Percentiles rank a stretch among this genome's conserved stretches.
phyloP scores from a whole-genome alignment of 2,329 filamentous ascomycete species.

The Microcyclospora pomicola region DNA sequence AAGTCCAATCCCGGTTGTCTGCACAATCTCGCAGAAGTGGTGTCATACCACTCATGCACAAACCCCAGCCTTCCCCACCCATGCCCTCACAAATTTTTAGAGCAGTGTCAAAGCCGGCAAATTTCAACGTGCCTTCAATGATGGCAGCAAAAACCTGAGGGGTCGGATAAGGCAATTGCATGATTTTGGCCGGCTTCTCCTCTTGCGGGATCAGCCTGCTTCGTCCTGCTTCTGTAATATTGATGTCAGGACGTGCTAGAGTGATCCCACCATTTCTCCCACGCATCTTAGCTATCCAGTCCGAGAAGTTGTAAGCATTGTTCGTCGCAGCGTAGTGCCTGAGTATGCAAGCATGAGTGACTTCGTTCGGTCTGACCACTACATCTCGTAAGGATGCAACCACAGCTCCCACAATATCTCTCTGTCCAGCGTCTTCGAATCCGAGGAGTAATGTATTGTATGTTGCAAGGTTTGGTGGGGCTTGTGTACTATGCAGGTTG shows the following conservation, averaged over 20 bases:
- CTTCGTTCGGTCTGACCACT: constrained; percentile 33
- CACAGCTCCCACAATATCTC: constrained; percentile 18
- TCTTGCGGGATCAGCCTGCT: constrained; percentile 8
- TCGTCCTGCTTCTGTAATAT: constrained; percentile 18
- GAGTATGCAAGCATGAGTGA: constrained; percentile 28
- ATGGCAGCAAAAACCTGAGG: constrained; percentile 31
- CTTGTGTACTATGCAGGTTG: constrained; percentile 50
- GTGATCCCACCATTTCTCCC: constrained; percentile 26
- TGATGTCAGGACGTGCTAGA: constrained; percentile 26
- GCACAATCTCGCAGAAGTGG: constrained; percentile 30
- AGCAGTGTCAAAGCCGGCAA: constrained; percentile 31
- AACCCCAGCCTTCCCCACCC: constrained; percentile 32
- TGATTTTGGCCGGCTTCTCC: constrained; percentile 16
- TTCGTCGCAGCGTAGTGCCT: constrained; percentile 24
- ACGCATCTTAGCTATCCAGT: constrained; percentile 29
- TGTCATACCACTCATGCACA: constrained; percentile 26
- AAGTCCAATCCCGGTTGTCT: constrained; percentile 23
- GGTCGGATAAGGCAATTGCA: constrained; percentile 31
- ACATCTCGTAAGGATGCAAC: constrained; percentile 18
- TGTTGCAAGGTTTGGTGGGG: constrained; percentile 50
- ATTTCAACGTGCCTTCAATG: constrained; percentile 29
- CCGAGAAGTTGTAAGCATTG: constrained; percentile 22
- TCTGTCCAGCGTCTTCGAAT: constrained; percentile 31
- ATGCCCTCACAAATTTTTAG: constrained; percentile 29
- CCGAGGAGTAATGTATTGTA: constrained; percentile 58